Percentiles rank a stretch among this genome's conserved stretches.
These are phyloP conservation scores for Chaetomium cochliodes DNA, from an alignment of 495 filamentous ascomycete species.

Conservation along the genomic window DNA sequence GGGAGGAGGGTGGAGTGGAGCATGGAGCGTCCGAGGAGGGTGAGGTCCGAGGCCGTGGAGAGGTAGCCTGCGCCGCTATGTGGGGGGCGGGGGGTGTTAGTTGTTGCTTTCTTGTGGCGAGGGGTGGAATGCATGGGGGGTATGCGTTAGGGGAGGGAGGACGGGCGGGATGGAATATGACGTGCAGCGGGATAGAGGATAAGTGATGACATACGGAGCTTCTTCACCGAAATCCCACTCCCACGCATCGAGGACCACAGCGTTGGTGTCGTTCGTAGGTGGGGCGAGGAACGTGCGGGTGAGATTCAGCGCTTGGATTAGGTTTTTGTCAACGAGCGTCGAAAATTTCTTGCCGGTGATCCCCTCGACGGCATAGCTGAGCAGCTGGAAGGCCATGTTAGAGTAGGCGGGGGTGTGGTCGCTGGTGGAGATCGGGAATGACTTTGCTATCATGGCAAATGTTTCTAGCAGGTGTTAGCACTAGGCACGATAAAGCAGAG, in stretches of 20 bases:
- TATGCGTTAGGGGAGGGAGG: neutral
- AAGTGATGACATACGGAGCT: conserved; percentile 21
- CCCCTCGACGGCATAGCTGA: conserved; percentile 27
- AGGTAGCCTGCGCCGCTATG: conserved; percentile 37
- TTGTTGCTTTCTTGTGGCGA: no score
- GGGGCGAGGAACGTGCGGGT: conserved; percentile 23
- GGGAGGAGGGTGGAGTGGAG: conserved; percentile 48
- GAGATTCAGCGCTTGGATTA: conserved; percentile 23
- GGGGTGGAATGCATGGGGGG: no score
- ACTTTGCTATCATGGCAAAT: neutral
- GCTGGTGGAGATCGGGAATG: conserved; percentile 6
- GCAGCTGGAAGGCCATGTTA: conserved; percentile 29
- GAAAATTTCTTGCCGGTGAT: conserved; percentile 20
- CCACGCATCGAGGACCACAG: conserved; percentile 9
- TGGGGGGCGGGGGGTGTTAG: neutral
- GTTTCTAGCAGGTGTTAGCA: conserved; percentile 12
- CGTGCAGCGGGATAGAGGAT: neutral
- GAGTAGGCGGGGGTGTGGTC: conserved; percentile 23
- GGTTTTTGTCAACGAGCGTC: conserved; percentile 14
- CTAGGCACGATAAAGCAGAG: no score
- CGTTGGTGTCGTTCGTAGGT: conserved; percentile 15
- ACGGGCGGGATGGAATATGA: neutral
- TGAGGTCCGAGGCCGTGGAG: conserved; percentile 49
- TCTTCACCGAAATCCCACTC: conserved; percentile 22
- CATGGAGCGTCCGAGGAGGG: conserved; percentile 51